Conservation (phyloP, 805 yeast species). For the Ogataea chonburiensis region DNA sequence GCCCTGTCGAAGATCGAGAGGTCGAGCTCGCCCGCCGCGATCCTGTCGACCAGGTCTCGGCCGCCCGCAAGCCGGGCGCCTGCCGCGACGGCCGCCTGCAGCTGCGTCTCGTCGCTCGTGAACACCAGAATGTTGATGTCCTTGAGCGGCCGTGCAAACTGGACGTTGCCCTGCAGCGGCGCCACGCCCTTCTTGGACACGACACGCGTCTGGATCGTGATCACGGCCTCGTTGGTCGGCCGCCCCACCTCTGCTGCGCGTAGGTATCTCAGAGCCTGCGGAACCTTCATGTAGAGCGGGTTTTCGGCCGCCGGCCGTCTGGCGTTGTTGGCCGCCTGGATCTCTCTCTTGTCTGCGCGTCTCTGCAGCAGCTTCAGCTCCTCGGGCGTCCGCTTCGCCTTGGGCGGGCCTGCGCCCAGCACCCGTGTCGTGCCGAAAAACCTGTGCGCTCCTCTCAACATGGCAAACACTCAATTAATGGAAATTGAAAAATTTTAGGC, state of each 20-base stretch:
- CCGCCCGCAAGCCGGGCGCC: conserved; percentile 77
- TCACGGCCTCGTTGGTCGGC: conserved; percentile 65
- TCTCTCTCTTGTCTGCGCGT: conserved; percentile 27
- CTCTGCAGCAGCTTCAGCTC: conserved; percentile 25
- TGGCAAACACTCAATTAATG: conserved; percentile 1
- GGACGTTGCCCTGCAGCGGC: conserved; percentile 67
- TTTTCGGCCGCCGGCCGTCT: conserved; percentile 42
- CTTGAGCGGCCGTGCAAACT: conserved; percentile 71
- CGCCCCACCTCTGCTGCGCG: conserved; percentile 92
- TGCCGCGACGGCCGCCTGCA: conserved; percentile 50
- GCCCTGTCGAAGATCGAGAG: conserved; percentile 64
- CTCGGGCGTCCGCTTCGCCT: conserved; percentile 26
- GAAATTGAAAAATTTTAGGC: conserved; percentile 5
- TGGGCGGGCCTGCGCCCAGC: conserved; percentile 21
- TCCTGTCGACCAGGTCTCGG: conserved; percentile 59
- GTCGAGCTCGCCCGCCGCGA: conserved; percentile 50
- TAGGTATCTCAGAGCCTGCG: conserved; percentile 70
- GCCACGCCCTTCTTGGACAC: conserved; percentile 76
- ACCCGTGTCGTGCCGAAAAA: conserved; percentile 9
- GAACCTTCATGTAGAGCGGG: conserved; percentile 70
- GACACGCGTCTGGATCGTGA: conserved; percentile 62
- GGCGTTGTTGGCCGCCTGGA: conserved; percentile 35
- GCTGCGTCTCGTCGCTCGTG: conserved; percentile 53
- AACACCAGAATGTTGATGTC: conserved; percentile 67
- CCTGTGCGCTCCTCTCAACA: conserved; percentile 7